Conservation (phyloP, 306 rosid species). For the Mimosa pudica region DNA sequence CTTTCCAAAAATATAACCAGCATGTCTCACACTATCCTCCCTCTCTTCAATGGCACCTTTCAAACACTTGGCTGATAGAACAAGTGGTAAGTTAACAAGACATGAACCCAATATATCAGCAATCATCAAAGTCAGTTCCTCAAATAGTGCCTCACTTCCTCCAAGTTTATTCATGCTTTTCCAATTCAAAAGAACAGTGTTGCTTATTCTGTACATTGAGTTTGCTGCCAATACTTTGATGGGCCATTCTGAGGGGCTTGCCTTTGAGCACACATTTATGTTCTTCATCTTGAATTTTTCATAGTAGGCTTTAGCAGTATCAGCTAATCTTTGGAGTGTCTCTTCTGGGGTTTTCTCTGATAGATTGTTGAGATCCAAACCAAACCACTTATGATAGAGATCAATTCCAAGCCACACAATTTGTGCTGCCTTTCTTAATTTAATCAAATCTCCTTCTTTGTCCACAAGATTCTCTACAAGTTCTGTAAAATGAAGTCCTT, state of each 20-base stretch:
- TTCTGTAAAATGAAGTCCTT: constrained; percentile 59
- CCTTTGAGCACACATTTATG: constrained; percentile 38
- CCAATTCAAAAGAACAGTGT: constrained; percentile 49
- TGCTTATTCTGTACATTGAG: constrained; percentile 78
- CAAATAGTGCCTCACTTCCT: constrained; percentile 44
- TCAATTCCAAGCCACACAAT: constrained; percentile 71
- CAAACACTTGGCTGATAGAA: constrained; percentile 52
- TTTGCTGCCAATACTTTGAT: constrained; percentile 56
- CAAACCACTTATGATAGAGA: constrained; percentile 70
- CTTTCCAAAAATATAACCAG: constrained; percentile 63
- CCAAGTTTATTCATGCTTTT: constrained; percentile 27
- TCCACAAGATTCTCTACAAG: constrained; percentile 56
- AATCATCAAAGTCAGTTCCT: constrained; percentile 49
- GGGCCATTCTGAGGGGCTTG: constrained; percentile 68
- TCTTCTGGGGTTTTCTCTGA: constrained; percentile 52
- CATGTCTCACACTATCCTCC: constrained; percentile 62
- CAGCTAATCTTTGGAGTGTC: constrained; percentile 54
- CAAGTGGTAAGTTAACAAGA: constrained; percentile 57
- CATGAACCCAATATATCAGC: constrained; percentile 77
- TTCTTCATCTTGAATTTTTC: constrained; percentile 39
- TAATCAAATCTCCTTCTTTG: constrained; percentile 46
- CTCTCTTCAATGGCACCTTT: constrained; percentile 67
- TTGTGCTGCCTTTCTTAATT: constrained; percentile 60
- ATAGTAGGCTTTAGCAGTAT: constrained; percentile 56
- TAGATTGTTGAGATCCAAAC: constrained; percentile 61